These are phyloP conservation scores for Fallopia convolvulus DNA, from an alignment of 148 eudicot genomes.

Conservation along the genomic window DNA sequence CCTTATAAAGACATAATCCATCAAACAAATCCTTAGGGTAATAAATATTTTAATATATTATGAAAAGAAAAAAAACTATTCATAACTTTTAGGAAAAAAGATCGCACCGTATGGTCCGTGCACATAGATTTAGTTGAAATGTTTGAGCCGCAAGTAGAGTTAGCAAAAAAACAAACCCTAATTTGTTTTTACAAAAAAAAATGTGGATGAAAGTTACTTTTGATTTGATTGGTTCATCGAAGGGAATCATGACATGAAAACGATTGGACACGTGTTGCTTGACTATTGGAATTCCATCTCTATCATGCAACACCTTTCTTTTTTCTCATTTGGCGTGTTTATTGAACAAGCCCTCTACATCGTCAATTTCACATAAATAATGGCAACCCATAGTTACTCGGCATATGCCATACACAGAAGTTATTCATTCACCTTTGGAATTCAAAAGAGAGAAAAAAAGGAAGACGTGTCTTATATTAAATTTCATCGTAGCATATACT, in stretches of 20 bases:
- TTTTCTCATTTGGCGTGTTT: neutral
- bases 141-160: no score
- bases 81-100: no score
- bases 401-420: no score
- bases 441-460: neutral
- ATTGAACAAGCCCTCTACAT: neutral
- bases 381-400: neutral
- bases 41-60: no score
- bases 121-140: no score
- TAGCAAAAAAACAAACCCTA: no score
- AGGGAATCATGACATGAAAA: slow-evolving; percentile 15
- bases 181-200: neutral
- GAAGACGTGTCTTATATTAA: neutral
- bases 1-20: no score
- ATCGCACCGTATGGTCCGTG: no score
- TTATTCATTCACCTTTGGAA: neutral
- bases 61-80: no score
- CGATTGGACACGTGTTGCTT: slow-evolving; percentile 18
- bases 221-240: neutral
- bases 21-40: no score
- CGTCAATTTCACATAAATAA: neutral
- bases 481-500: neutral
- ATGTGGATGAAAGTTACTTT: neutral
- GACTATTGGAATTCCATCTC: slow-evolving; percentile 16
- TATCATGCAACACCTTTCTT: slow-evolving; percentile 22